Evolutionary conservation across 371 early-diverging fungal genomes (phyloP), one percentile per base, ranked within the genome.

Genomic region (Lichtheimia ramosa): DNA sequence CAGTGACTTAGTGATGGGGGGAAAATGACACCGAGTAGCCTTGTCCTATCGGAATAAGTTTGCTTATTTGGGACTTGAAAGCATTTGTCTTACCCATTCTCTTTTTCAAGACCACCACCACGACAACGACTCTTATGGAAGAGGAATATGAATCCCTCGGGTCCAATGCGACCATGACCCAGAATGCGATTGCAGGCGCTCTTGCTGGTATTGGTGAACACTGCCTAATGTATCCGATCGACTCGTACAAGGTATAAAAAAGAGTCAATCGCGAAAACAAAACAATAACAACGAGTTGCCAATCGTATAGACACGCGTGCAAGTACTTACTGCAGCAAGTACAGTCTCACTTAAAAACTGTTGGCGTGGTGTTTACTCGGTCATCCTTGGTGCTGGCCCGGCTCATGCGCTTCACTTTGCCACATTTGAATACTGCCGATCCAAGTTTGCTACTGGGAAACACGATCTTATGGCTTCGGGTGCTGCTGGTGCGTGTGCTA

Each of bases 171-270:
- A 78, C 89, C 15, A 75, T 94, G 59, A 63, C 82, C 20, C 88
- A 91, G 46, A 92, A 96, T 70, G 74, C 95, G 58, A 74, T 91
- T 40, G 97, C 97, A 1, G 98, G 98, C 3, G 97, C 97, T 6
- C 79, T 96, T 41, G 98, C 98, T 16, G 98, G 98, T 49, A 95
- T 98, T 56, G 92, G 93, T 51, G 98, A 98, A 71, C 98, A 98
- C 69, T 86, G 91, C 28, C 82, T 96, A 55, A 94, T 95, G 90
- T 96, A 91, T 75, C 98, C 98, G 2, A 74, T 97, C 34, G 98
- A 98, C 68, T 85, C 88, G 62, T 89, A 96, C 65, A 95, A 96
- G 90, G 94, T 91, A 84, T 66, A 62, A 42, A 10, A 58, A 53
- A 56, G n/a, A 54, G 39, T 42, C 14, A 56, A 40, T 12, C 25